Conservation (phyloP, 2,329 filamentous ascomycete species). For the Rutstroemia sp. region DNA sequence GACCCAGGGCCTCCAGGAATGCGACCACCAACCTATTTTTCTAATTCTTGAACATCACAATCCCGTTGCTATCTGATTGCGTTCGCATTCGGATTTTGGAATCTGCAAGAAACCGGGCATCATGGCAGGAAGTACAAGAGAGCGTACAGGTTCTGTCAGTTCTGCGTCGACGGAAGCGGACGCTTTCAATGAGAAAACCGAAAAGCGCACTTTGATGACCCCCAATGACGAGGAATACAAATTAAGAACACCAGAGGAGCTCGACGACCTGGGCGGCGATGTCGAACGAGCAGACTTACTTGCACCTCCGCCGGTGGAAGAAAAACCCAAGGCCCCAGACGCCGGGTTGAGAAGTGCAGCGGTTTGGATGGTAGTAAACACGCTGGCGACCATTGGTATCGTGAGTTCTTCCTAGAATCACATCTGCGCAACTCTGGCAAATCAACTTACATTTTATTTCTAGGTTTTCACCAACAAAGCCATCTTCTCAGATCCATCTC, state of each 20-base stretch:
- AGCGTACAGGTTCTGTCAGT: conserved; percentile 22
- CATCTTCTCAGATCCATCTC: conserved; percentile 56
- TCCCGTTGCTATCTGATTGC: neutral
- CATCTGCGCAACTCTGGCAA: too few species aligned
- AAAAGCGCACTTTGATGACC: conserved; percentile 16
- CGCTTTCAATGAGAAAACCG: conserved; percentile 21
- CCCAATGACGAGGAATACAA: conserved; percentile 20
- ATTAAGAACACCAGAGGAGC: conserved; percentile 27
- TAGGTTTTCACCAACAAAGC: conserved; percentile 60
- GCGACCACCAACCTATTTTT: too few species aligned
- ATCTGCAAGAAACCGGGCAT: neutral
- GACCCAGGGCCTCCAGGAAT: too few species aligned
- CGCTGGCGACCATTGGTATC: conserved; percentile 55
- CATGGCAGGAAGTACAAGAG: conserved; percentile 23
- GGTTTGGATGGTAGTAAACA: conserved; percentile 55
- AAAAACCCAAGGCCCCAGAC: conserved; percentile 26
- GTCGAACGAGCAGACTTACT: conserved; percentile 38
- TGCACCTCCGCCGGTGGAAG: conserved; percentile 27
- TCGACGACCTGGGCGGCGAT: conserved; percentile 33
- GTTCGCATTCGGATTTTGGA: neutral
- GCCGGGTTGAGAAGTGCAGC: conserved; percentile 34
- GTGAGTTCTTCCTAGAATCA: conserved; percentile 33
- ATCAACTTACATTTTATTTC: neutral
- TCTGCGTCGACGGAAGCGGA: conserved; percentile 24
- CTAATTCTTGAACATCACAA: too few species aligned